A percentile compares a stretch with the other conserved stretches of the same genome.
These are phyloP conservation scores for Moniliophthora roreri DNA, from an alignment of 1,284 basidiomycete genomes.

Conservation along the genomic window DNA sequence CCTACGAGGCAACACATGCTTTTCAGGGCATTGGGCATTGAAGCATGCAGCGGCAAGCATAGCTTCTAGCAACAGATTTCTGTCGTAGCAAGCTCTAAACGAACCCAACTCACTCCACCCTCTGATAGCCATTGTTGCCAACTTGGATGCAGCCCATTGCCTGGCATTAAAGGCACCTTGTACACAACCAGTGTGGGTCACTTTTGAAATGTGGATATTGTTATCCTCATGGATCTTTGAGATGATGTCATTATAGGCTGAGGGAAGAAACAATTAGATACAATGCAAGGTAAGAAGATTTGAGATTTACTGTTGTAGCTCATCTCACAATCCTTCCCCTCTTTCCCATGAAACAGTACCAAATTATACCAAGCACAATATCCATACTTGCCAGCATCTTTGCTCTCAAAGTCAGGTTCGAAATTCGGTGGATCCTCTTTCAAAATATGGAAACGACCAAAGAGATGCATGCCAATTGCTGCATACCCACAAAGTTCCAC, in stretches of 20 bases:
- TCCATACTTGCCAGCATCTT: constrained; percentile 21
- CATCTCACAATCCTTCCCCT: constrained; percentile 19
- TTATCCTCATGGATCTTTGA: constrained; percentile 7
- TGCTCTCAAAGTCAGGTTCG: constrained; percentile 19
- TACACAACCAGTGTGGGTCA: not conserved
- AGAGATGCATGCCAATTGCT: not conserved
- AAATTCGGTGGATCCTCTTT: constrained; percentile 17
- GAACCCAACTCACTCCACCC: constrained; percentile 13
- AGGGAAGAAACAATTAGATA: constrained; percentile 7
- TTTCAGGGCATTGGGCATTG: constrained; percentile 12
- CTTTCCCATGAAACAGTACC: constrained; percentile 18
- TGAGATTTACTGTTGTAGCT: constrained; percentile 24
- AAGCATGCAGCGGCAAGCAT: constrained; percentile 16
- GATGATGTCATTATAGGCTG: not conserved
- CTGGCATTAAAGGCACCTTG: not conserved
- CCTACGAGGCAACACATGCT: constrained; percentile 17
- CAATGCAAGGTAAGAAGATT: not conserved
- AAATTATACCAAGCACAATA: constrained; percentile 23
- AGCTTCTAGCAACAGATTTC: constrained; percentile 16
- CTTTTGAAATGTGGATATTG: constrained; percentile 14
- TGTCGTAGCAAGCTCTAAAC: constrained; percentile 15
- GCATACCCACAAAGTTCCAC: constrained; percentile 2
- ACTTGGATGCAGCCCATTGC: not conserved
- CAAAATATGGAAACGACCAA: constrained; percentile 10
- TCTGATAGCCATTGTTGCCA: constrained; percentile 15